Base-by-base conservation (phyloP, 768 basidiomycete species). In the Lactarius trivialis region DNA sequence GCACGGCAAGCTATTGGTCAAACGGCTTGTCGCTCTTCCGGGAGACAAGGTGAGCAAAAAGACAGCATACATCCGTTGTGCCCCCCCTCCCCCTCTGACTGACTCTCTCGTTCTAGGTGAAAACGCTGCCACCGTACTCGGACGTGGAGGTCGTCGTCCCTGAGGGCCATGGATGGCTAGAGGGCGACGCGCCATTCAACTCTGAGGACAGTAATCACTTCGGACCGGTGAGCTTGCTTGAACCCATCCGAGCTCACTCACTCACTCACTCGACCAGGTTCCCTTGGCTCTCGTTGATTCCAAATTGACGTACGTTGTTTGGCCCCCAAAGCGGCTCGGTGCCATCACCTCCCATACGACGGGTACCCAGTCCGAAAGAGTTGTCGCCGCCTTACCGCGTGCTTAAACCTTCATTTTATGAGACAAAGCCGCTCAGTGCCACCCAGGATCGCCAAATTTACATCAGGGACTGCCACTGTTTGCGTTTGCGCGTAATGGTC, bases 131-230 rank as follows among this genome's bases (percentile, higher is more conserved):
- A 12, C 65, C 67, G 3, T 66, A 67, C 43, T 58, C 67, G 11
- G 60, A 67, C 3, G 30, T 30, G 12, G 65, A 67, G 33, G 51
- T 67, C 7, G 30, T 55, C 43, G 41, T 67, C 4, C 60, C 60
- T 1, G 55, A 50, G 5, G 67, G 67, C 9, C 58, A 63, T n/a
- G 60, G 58, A 30, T 67, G 67, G 67, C 32, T 67, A 15, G 67
- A 67, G 45, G 67, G 67, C 7, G 67, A 67, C 30, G 57, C 52
- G 3, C 52, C 60, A 6, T 66, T 67, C 56, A 55, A 67, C 50
- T 67, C 67, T n/a, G 67, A 67, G 49, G 67, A 67, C 32, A 67
- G 67, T 41, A 67, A 67, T 54, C 64, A 62, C 39, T 67, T 67
- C 3, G 67, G 67, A 48, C 67, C 67, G 2, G 67, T 67, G 24